phyloP scores from a whole-genome alignment of 352 stramenopile genomes.

The Pythium volutum region DNA sequence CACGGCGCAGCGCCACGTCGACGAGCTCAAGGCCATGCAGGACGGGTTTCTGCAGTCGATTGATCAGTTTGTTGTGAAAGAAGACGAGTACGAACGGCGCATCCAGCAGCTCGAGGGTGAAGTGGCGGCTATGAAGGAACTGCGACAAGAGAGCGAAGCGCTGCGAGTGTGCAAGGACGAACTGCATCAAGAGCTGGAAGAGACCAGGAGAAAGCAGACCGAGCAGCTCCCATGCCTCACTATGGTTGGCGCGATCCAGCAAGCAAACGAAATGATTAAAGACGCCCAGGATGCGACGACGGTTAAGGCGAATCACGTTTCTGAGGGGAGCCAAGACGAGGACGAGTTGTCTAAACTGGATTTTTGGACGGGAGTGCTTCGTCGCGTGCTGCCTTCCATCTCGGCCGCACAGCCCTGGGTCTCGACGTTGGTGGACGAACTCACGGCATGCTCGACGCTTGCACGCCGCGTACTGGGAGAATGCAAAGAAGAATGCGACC shows the following conservation, averaged over 20 bases:
- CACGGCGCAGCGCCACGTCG: slow-evolving; percentile 29
- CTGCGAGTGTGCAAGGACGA: not conserved
- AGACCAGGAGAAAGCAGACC: not conserved
- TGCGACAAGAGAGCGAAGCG: not conserved
- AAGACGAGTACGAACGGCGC: slow-evolving; percentile 17
- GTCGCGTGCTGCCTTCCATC: not conserved
- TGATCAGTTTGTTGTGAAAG: slow-evolving; percentile 43
- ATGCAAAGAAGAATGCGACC: slow-evolving; percentile 15
- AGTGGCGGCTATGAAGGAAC: slow-evolving; percentile 1
- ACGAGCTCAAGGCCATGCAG: slow-evolving; percentile 65
- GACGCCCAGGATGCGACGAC: not conserved
- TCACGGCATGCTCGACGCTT: not conserved
- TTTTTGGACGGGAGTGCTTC: not conserved
- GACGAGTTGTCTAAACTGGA: not conserved
- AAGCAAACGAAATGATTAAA: not conserved
- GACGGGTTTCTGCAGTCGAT: slow-evolving; percentile 63
- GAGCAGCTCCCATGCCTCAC: not conserved
- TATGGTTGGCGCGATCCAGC: not conserved
- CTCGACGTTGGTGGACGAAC: slow-evolving; percentile 1
- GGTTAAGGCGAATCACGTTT: not conserved
- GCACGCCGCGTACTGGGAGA: not conserved
- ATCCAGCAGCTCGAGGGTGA: slow-evolving; percentile 27
- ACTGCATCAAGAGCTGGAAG: not conserved
- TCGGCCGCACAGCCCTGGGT: slow-evolving; percentile 5
- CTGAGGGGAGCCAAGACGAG: not conserved